These are phyloP conservation scores for Nicotiana obtusifolia DNA, from an alignment of 257 asterid genomes.

Conservation along the genomic window DNA sequence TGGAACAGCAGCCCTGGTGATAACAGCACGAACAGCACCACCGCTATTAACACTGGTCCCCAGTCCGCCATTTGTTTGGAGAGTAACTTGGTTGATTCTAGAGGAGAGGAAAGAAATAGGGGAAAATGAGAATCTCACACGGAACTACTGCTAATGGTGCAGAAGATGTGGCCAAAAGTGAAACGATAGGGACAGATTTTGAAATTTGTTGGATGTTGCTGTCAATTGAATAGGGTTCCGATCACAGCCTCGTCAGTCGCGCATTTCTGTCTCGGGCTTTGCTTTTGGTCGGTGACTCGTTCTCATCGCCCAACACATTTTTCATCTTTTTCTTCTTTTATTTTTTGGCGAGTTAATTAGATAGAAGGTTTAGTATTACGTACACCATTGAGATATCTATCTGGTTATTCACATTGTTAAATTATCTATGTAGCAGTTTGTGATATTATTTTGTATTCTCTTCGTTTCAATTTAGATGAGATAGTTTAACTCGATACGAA, in stretches of 20 bases:
- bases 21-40: conserved; percentile 3
- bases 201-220: neutral
- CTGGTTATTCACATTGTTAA: too few species aligned
- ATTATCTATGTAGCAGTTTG: too few species aligned
- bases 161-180: neutral
- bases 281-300: neutral
- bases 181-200: neutral
- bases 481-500: too few species aligned
- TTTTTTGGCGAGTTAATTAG: neutral
- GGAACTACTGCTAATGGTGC: neutral
- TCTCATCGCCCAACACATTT: neutral
- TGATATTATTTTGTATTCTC: too few species aligned
- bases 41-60: conserved; percentile 11
- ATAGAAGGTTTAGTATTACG: neutral
- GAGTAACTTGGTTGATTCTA: neutral
- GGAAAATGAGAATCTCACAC: neutral
- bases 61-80: neutral
- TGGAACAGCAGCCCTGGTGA: conserved; percentile 2
- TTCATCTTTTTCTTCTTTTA: neutral
- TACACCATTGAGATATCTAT: too few species aligned
- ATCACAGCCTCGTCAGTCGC: neutral
- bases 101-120: neutral
- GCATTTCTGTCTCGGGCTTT: neutral
- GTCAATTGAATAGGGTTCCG: neutral
- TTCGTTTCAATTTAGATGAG: too few species aligned